Base-by-base conservation (phyloP, 2,329 filamentous ascomycete genomes). In the Phoma sp. region DNA sequence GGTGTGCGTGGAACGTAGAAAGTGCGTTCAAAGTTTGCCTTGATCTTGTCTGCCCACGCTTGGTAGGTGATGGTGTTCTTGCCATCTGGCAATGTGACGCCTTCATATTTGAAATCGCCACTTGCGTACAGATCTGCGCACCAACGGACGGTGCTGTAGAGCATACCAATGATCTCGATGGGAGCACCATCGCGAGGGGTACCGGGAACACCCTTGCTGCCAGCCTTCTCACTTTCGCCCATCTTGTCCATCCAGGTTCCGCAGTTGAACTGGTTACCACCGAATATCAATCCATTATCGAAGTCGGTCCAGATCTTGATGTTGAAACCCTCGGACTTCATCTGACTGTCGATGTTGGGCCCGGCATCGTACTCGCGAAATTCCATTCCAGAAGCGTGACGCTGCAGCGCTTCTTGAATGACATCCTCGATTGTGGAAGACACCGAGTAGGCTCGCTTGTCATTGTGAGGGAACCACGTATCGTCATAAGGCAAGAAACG, bases 181-280 rank as follows among this genome's bases (percentile, higher is more conserved):
- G 95, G 92, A 37, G 95, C 92, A 27, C 95, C 95, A 72, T 99
- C 96, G 66, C 96, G 89, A 41, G 95, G 95, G n/a, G 95, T 99
- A 7, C 93, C 95, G 0, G 95, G 96, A 18, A 96, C 81, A 44
- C 95, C 96, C 78, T 97, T 98, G 69, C 88, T 96, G 54, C 89
- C 89, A 13, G 96, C 95, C 58, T 88, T 90, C 60, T 90, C 86
- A 59, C 92, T 96, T 75, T 99, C 95, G n/a, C 95, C 95, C 95
- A 99, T 99, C 83, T 99, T 99, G 81, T 99, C 95, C 92, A 97
- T 97, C 95, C 95, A 99, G 1, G 95, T 99, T 47, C 95, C 95
- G 67, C 96, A 99, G 75, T 99, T 99, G 77, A 80, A 83, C 70
- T 97, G 93, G 69, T 91, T 98, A 30, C 96, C 95, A 51, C 96